These are phyloP conservation scores for Aspergillus intermedius DNA, from an alignment of 2,329 filamentous ascomycete species.

Conservation along the genomic window DNA sequence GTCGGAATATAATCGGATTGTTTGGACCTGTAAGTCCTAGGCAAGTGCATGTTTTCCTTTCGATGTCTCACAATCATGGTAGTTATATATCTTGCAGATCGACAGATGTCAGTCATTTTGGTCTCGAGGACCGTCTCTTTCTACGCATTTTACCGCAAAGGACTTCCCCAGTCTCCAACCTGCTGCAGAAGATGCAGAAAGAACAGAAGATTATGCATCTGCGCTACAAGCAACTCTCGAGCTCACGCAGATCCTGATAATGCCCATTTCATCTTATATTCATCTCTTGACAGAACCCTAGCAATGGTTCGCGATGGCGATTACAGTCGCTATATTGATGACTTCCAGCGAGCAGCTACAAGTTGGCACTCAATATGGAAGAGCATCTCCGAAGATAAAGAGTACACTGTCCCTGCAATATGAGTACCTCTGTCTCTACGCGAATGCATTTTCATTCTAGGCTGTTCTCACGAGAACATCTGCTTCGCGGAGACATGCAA, in stretches of 20 bases:
- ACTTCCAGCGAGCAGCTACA: conserved; percentile 6
- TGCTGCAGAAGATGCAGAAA: neutral
- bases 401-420: neutral
- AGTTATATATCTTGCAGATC: conserved; percentile 14
- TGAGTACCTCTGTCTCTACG: conserved; percentile 11
- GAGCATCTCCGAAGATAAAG: neutral
- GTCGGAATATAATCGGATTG: conserved; percentile 5
- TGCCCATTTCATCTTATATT: conserved; percentile 14
- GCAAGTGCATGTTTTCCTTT: neutral
- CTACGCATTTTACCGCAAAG: conserved; percentile 10
- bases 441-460: conserved; percentile 12
- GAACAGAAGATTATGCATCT: conserved; percentile 3
- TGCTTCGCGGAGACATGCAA: neutral
- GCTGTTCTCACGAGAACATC: conserved; percentile 2
- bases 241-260: conserved; percentile 14
- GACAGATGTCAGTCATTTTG: conserved; percentile 19
- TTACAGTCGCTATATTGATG: conserved; percentile 16
- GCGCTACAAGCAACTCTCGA: conserved; percentile 12
- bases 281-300: conserved; percentile 10
- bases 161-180: conserved; percentile 13
- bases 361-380: conserved; percentile 4
- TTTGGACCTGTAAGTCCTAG: conserved; percentile 8
- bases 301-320: conserved; percentile 11
- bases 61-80: neutral
- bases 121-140: conserved; percentile 16